Conservation (phyloP, 2,329 filamentous ascomycete genomes). For the Aspergillus transmontanensis region DNA sequence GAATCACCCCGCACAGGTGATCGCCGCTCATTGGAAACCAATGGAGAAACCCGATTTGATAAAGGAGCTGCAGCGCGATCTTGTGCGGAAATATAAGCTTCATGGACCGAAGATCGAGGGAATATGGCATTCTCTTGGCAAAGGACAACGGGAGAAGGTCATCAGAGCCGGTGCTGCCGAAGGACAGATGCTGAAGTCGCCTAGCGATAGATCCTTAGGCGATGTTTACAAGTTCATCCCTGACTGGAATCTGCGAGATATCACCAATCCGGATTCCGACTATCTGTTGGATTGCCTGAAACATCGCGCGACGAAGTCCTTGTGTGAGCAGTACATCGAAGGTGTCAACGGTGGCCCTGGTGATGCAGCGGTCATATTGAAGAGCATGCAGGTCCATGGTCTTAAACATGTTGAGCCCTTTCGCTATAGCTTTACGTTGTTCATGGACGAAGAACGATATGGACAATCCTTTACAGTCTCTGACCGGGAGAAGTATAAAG, state of each 20-base stretch:
- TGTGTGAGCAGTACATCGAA: constrained; percentile 38
- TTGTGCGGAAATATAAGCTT: constrained; percentile 41
- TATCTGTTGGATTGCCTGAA: constrained; percentile 44
- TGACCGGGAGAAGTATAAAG: constrained; percentile 14
- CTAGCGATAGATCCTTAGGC: constrained; percentile 39
- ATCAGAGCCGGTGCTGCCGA: constrained; percentile 39
- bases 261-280: constrained; percentile 40
- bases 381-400: constrained; percentile 36
- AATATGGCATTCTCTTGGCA: constrained; percentile 45
- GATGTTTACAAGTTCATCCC: constrained; percentile 45
- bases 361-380: constrained; percentile 39
- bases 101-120: constrained; percentile 40
- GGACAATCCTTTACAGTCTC: constrained; percentile 37
- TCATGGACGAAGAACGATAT: constrained; percentile 39
- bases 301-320: constrained; percentile 38
- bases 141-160: constrained; percentile 36
- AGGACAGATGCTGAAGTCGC: constrained; percentile 39
- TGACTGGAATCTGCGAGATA: constrained; percentile 50
- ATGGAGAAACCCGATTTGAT: not conserved
- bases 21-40: not conserved
- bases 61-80: constrained; percentile 29
- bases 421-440: constrained; percentile 41
- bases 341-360: constrained; percentile 19
- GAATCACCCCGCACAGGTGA: not conserved
- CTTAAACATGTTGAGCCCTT: constrained; percentile 33